Percentiles rank a stretch among this genome's conserved stretches.
Evolutionary conservation across 257 asterid genomes (phyloP).

Genomic region (Solanum ossicruentum): DNA sequence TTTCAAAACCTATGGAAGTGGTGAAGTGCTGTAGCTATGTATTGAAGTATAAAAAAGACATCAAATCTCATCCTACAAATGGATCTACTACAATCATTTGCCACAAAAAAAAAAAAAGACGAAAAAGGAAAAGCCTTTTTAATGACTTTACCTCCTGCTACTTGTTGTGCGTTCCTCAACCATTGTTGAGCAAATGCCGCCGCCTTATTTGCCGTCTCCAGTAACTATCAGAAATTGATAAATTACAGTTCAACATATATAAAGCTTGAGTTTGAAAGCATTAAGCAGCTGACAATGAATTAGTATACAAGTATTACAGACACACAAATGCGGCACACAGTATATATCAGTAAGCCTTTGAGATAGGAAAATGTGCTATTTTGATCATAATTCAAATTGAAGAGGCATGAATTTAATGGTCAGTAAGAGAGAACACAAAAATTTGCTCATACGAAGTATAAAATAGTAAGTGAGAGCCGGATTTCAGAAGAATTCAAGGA

Average conservation of each 20-base stretch:
- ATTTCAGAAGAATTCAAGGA: background rate
- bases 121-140: background rate
- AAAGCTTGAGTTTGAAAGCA: background rate
- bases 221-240: slow-evolving; percentile 33
- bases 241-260: slow-evolving; percentile 4
- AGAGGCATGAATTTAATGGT: background rate
- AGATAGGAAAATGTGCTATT: background rate
- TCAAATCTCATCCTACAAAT: background rate
- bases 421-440: background rate
- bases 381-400: background rate
- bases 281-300: background rate
- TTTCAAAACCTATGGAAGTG: background rate
- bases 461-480: background rate
- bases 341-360: background rate
- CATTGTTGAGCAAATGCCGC: slow-evolving; percentile 64
- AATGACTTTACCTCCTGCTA: slow-evolving; percentile 56
- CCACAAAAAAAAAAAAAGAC: background rate
- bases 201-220: slow-evolving; percentile 54
- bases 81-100: background rate
- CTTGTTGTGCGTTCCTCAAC: slow-evolving; percentile 72
- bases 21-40: background rate
- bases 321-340: background rate
- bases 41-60: background rate
- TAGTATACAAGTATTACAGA: background rate
- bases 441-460: background rate